phyloP scores from a whole-genome alignment of 805 yeast species.

The Candida insectalens region DNA sequence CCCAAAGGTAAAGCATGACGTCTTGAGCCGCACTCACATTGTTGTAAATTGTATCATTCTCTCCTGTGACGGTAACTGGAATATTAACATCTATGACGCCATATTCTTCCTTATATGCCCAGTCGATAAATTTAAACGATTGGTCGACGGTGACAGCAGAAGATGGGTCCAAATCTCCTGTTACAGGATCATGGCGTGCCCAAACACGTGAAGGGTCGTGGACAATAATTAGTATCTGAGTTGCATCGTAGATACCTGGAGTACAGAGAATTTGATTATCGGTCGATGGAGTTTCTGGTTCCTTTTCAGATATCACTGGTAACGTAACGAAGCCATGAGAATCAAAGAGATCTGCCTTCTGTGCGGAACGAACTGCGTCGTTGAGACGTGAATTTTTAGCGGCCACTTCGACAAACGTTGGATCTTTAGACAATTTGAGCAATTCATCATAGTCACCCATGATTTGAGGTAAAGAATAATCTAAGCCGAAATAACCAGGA shows the following conservation, averaged over 20 bases:
- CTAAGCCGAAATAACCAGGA: constrained; percentile 45
- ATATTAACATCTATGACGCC: constrained; percentile 81
- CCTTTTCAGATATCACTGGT: constrained; percentile 43
- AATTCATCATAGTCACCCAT: constrained; percentile 25
- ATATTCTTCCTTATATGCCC: constrained; percentile 48
- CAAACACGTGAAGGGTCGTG: constrained; percentile 92
- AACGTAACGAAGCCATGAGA: constrained; percentile 53
- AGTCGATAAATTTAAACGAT: constrained; percentile 57
- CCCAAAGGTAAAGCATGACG: constrained; percentile 75
- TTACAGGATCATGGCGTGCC: constrained; percentile 74
- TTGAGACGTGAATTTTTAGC: constrained; percentile 44
- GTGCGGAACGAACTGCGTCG: constrained; percentile 69
- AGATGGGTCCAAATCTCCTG: constrained; percentile 67
- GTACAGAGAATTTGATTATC: constrained; percentile 66
- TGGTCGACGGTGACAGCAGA: constrained; percentile 72
- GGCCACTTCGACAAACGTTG: constrained; percentile 25
- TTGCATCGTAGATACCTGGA: constrained; percentile 52
- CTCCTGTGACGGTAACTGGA: constrained; percentile 44
- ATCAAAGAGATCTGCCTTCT: constrained; percentile 45
- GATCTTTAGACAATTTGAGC: constrained; percentile 31
- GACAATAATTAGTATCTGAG: constrained; percentile 58
- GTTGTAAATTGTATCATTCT: constrained; percentile 44
- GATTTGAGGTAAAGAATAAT: constrained; percentile 19
- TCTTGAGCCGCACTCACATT: constrained; percentile 69
- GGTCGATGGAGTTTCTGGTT: constrained; percentile 37